Conservation (phyloP, 129 eudicot species). For the Lactuca sativa region DNA sequence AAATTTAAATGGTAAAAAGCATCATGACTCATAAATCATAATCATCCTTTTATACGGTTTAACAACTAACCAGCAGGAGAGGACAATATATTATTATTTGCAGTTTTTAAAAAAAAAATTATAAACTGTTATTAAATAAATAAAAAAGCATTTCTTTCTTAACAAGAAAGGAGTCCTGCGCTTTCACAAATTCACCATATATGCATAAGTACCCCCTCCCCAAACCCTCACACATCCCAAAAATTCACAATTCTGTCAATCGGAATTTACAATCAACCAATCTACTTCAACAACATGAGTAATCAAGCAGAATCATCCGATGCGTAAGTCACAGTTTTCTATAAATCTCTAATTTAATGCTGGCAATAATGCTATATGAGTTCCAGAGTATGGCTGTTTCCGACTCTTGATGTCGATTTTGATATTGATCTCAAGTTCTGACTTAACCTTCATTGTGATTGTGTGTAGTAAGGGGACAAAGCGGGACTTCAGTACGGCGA, state of each 20-base stretch:
- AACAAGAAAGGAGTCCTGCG: slow-evolving; percentile 30
- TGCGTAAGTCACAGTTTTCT: slow-evolving; percentile 40
- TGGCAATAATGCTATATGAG: neutral
- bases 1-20: no score
- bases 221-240: slow-evolving; percentile 28
- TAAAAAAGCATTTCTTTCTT: slow-evolving; percentile 17
- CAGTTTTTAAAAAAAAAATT: no score
- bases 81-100: no score
- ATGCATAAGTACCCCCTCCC: slow-evolving; percentile 2
- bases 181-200: slow-evolving; percentile 15
- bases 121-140: neutral
- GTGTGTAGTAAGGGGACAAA: slow-evolving; percentile 76
- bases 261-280: neutral
- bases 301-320: slow-evolving; percentile 81
- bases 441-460: slow-evolving; percentile 8
- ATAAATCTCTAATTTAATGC: neutral
- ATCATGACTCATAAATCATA: no score
- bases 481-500: slow-evolving; percentile 89
- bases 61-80: no score
- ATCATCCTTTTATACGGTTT: no score
- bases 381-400: neutral
- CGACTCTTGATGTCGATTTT: slow-evolving; percentile 1
- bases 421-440: slow-evolving; percentile 1
- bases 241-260: slow-evolving; percentile 3
- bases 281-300: slow-evolving; percentile 39